Evolutionary conservation across 208 protist species (phyloP), one percentile per base, ranked within the genome.

Genomic region (Strigomonas culicis): DNA sequence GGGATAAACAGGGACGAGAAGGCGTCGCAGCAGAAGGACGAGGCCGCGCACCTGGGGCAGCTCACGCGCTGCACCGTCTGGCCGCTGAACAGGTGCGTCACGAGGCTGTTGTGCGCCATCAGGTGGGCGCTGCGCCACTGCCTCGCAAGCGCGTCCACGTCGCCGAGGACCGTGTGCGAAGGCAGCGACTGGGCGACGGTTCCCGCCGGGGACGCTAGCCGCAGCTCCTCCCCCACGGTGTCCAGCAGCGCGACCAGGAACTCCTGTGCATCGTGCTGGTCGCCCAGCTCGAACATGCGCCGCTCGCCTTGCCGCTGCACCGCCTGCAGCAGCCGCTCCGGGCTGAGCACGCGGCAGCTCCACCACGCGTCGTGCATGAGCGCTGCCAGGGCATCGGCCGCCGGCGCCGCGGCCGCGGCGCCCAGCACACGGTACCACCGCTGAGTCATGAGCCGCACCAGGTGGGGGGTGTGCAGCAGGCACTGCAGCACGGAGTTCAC

Each of bases 181-280:
- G 63, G 60, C 46, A 32, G 31, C 46, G 44, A 21, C 36, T 2
- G 56, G 39, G 43, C 31, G 44, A 41, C 27, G 19, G 1, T 51
- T 21, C 53, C 50, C 13, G 39, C 27, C 63, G 25, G 32, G 10
- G 39, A 8, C 7, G 21, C 10, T 2, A 21, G 31, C 55, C 74
- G 73, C 17, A 76, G 50, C 46, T 86, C 80, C 52, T 74, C 70
- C 47, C 66, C 69, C 19, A 86, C 32, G 13, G 58, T 32, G 59
- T 82, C 73, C 0, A 86, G 65, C 8, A 83, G 34, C n/a, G 63
- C 46, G 17, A 57, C 55, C 15, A 86, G 68, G 28, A 77, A 67
- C 44, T 86, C 80, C 52, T 80, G 68, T 13, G 72, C 72, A 56
- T 86, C 80, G 34, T 86, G 80, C 63, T 86, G 80, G n/a, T 66